These are phyloP conservation scores for Pseudocercospora pini-densiflorae DNA, from an alignment of 2,329 filamentous ascomycete genomes.

Conservation along the genomic window DNA sequence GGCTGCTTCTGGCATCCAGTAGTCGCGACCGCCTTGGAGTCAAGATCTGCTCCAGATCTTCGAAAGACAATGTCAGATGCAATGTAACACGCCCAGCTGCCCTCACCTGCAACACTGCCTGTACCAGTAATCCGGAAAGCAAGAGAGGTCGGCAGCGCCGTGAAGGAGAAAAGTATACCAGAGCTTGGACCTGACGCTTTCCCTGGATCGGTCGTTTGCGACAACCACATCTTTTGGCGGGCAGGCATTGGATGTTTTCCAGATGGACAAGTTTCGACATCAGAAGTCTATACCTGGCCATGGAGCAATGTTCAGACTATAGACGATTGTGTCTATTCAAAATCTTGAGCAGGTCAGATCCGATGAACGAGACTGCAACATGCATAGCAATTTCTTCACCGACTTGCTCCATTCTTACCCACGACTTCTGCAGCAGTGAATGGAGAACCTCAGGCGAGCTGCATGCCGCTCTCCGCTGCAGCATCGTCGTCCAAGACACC, in stretches of 20 bases:
- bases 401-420: background rate
- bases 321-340: too few relatives aligned
- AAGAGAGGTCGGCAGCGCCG: constrained; percentile 1
- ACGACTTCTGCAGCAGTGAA: background rate
- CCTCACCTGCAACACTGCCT: background rate
- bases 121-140: constrained; percentile 3
- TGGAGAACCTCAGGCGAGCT: background rate
- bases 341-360: too few relatives aligned
- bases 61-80: background rate
- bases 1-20: too few relatives aligned
- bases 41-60: too few relatives aligned
- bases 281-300: too few relatives aligned
- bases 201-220: background rate
- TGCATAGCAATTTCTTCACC: too few relatives aligned
- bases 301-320: too few relatives aligned
- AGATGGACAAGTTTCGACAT: background rate
- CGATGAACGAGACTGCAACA: too few relatives aligned
- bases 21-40: too few relatives aligned
- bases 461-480: background rate
- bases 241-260: background rate
- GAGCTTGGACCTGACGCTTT: background rate
- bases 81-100: background rate
- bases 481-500: background rate
- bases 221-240: background rate
- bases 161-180: background rate